These are phyloP conservation scores for Platanthera guangdongensis DNA, from an alignment of 106 monocot genomes.

Conservation along the genomic window DNA sequence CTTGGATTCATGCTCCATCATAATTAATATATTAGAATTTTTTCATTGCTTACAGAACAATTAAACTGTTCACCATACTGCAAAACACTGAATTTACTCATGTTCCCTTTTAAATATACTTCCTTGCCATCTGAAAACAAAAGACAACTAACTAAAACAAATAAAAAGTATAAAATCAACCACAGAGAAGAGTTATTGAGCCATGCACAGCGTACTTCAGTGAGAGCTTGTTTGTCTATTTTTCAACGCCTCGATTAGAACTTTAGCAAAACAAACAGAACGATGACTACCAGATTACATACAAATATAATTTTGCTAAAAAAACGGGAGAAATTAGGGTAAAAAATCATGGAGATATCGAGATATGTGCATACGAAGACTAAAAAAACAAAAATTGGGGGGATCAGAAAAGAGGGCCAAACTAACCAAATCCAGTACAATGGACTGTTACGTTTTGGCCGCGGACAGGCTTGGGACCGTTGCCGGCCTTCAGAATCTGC, in stretches of 20 bases:
- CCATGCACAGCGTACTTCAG: neutral
- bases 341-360: neutral
- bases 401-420: neutral
- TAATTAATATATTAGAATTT: neutral
- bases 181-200: neutral
- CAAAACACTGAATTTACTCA: neutral
- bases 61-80: neutral
- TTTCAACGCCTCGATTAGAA: too few relatives aligned
- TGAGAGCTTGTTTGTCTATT: neutral
- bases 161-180: neutral
- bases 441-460: constrained; percentile 60
- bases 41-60: neutral
- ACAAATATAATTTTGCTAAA: neutral
- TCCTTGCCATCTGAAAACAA: neutral
- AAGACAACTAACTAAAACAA: neutral
- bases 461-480: constrained; percentile 30
- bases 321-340: neutral
- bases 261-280: neutral
- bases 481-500: constrained; percentile 35
- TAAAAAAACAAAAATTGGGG: neutral
- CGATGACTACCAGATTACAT: neutral
- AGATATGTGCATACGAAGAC: neutral
- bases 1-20: too few relatives aligned
- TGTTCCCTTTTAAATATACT: neutral
- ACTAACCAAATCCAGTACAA: constrained; percentile 51